Evolutionary conservation across 257 asterid genomes (phyloP).

Genomic region (Catharanthus roseus): DNA sequence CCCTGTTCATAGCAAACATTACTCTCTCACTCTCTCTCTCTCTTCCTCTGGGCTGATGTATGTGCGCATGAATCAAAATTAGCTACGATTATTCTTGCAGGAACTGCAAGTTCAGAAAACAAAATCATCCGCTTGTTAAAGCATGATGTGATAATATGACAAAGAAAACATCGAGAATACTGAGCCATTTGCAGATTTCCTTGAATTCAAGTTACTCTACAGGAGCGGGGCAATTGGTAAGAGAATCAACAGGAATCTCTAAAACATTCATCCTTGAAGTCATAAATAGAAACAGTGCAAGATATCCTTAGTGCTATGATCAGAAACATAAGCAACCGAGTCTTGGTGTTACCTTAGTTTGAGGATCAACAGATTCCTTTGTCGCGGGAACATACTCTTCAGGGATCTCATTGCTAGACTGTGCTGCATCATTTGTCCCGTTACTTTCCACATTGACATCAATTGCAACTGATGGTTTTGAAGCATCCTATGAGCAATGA

Average conservation of each 20-base stretch:
- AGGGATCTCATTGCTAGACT: constrained; percentile 26
- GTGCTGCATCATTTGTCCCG: constrained; percentile 26
- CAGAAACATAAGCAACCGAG: background rate
- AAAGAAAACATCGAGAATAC: no score
- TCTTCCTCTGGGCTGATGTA: background rate
- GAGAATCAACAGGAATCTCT: background rate
- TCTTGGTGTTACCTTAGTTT: constrained; percentile 39
- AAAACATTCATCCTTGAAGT: background rate
- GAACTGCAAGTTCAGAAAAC: background rate
- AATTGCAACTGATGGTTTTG: constrained; percentile 24
- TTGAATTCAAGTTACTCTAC: background rate
- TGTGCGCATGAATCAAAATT: background rate
- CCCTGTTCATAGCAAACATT: background rate
- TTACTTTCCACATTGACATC: constrained; percentile 29
- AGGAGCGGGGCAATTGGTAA: background rate
- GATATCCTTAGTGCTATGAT: background rate
- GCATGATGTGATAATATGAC: background rate
- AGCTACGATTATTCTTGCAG: background rate
- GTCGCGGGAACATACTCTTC: constrained; percentile 33
- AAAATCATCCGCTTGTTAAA: background rate
- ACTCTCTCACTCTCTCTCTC: no score
- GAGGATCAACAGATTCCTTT: constrained; percentile 31
- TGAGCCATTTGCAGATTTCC: background rate
- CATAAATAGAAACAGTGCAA: background rate
- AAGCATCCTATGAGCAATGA: constrained; percentile 35